Evolutionary conservation across 495 filamentous ascomycete species (phyloP), one percentile per base, ranked within the genome.

Genomic region (Aspergillus ostianus): DNA sequence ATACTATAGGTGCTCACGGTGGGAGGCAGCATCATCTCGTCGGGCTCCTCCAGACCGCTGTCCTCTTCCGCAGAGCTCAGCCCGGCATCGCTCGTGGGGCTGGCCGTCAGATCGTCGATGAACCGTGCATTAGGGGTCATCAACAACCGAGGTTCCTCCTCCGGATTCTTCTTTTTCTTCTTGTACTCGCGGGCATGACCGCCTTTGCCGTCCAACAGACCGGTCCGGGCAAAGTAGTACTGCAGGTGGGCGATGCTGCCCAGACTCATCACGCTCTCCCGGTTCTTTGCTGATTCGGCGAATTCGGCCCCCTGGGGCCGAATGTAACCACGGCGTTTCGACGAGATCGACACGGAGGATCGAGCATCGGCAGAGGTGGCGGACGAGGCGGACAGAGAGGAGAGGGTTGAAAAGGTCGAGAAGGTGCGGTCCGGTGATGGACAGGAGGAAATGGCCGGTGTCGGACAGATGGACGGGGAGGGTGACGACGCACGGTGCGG

Each of bases 161-260:
- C 68, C 47, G 65, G 47, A 4, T 26, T 26, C 60, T 70, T 76
- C 63, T 81, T 84, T 58, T 80, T 82, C 64, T 88, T 88, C 56
- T 84, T 79, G 59, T 82, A 86, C 65, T 90, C 89, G 8, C 87
- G 85, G 55, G 93, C 75, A 58, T 92, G 90, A 51, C 87, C 94
- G 18, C 92, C 93, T 70, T 97, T 97, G 41, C 93, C 92, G 67
- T 98, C 94, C 51, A 98, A 72, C 53, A 98, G 72, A 3, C 94
- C 94, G 4, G 94, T 98, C 53, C 95, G 82, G 44, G 94, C 93
- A 71, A 98, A 98, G 71, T 98, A 98, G 72, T 98, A 97, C 67
- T 98, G 94, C 64, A 98, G 76, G 76, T 98, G 94, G 50, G 93
- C 91, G 65, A 98, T 98, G 69, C 92, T 97, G 23, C 94, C 94